Conservation (phyloP, 495 filamentous ascomycete genomes). For the Talaromyces liani region DNA sequence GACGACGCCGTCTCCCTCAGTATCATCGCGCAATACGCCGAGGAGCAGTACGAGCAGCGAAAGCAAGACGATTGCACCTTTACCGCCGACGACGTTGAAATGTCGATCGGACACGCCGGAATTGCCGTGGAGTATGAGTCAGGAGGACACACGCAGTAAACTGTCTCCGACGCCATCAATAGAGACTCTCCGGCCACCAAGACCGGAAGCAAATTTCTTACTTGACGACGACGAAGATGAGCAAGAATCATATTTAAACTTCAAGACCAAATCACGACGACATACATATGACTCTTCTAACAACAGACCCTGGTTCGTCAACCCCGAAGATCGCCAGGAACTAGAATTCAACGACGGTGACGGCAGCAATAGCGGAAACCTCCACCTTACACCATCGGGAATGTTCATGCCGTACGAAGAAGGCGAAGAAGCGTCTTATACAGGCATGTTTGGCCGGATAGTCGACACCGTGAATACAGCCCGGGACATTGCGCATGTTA, state of each 20-base stretch:
- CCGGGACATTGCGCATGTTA: conserved; percentile 89
- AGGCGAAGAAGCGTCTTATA: conserved; percentile 42
- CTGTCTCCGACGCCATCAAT: conserved; percentile 66
- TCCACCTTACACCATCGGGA: conserved; percentile 67
- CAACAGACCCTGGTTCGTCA: conserved; percentile 30
- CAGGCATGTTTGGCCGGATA: conserved; percentile 68
- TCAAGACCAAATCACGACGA: not conserved
- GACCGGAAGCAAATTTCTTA: conserved; percentile 62
- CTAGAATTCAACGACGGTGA: conserved; percentile 8
- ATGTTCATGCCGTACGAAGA: conserved; percentile 86
- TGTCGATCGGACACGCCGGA: conserved; percentile 77
- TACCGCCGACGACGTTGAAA: conserved; percentile 89
- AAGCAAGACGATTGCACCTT: conserved; percentile 86
- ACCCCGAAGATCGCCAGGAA: conserved; percentile 27
- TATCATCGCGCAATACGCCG: conserved; percentile 34
- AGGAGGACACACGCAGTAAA: conserved; percentile 9
- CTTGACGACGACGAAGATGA: conserved; percentile 59
- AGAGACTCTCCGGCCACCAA: conserved; percentile 67
- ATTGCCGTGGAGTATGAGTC: conserved; percentile 27
- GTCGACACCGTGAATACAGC: conserved; percentile 95
- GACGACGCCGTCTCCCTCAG: not conserved
- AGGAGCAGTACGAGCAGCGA: conserved; percentile 52
- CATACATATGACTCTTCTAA: conserved; percentile 18
- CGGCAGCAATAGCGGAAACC: conserved; percentile 23
- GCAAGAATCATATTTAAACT: conserved; percentile 22